Evolutionary conservation across 345 rosid genomes (phyloP).

Genomic region (Euphorbia pulcherrima): DNA sequence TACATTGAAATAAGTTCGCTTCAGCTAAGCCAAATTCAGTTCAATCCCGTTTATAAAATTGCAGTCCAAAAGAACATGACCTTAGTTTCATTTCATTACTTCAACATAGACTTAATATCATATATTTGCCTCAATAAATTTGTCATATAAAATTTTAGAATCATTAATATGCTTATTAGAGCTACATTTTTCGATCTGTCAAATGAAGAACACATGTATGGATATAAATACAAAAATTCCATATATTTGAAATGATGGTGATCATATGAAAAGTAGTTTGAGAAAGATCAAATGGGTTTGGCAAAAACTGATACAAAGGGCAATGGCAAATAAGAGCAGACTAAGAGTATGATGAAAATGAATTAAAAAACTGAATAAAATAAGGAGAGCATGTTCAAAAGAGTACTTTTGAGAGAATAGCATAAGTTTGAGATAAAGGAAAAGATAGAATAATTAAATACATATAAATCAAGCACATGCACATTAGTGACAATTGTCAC

Average conservation of each 20-base stretch:
- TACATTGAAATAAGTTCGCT: too few relatives aligned
- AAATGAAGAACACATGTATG: too few relatives aligned
- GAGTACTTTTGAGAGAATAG: not conserved
- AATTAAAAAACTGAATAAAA: not conserved
- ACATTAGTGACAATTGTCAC: not conserved
- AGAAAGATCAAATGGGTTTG: not conserved
- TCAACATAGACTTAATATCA: too few relatives aligned
- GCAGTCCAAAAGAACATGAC: too few relatives aligned
- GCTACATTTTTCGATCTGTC: not conserved
- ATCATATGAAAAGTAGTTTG: not conserved
- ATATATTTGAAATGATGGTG: too few relatives aligned
- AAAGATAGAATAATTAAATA: too few relatives aligned
- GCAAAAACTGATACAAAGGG: not conserved
- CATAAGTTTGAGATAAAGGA: not conserved
- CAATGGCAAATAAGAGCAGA: not conserved
- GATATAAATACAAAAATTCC: not conserved
- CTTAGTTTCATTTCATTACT: too few relatives aligned
- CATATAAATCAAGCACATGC: not conserved
- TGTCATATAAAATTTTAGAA: too few relatives aligned
- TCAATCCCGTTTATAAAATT: too few relatives aligned
- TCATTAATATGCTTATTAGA: not conserved
- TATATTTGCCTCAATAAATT: too few relatives aligned
- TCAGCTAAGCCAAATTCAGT: too few relatives aligned
- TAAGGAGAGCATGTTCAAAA: not conserved
- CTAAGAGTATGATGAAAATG: not conserved